Base-by-base conservation (phyloP, 1,284 basidiomycete species). In the Trametes polyzona region DNA sequence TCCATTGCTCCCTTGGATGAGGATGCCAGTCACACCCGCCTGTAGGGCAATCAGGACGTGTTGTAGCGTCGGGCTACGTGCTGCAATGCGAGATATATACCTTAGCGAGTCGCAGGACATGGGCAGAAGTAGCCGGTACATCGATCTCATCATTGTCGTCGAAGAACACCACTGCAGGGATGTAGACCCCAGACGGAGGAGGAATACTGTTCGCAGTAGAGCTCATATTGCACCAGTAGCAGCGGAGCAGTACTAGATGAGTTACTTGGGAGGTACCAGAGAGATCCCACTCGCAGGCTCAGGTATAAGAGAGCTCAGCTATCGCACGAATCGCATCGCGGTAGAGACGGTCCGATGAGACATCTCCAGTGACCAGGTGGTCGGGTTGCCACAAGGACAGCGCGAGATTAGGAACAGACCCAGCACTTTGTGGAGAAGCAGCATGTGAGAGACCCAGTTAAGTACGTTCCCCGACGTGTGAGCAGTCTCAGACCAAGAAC, bases 1-100 rank as follows among this genome's bases (percentile, higher is more conserved):
- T 47, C 89, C 88, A 58, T 90, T 92, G 57, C 83, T 88, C 44
- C 89, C 89, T 69, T 91, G 88, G 0, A 90, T 85, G 21, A 92
- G 76, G 59, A 91, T 88, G 5, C 88, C 89, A 0, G 86, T 86
- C 3, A 90, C 81, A 1, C 87, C 86, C 24, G 86, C 88, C 82
- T 86, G 39, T 27, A 52, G 19, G 47, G 24, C 27, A 41, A 26
- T 47, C 4, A 32, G n/a, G n/a, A n/a, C n/a, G 19, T 17, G 19
- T 3, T 9, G n/a, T 4, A 27, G 21, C 24, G 12, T 39, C 8
- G 8, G 36, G 3, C 2, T 2, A 14, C n/a, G n/a, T n/a, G n/a
- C n/a, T 23, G 8, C 17, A 19, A 16, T 16, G 6, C 5, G 16
- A 3, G 11, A 24, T 10, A 26, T 4, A 16, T 42, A 87, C 86